phyloP scores from a whole-genome alignment of 1,284 basidiomycete species.

The Puccinia polysora region DNA sequence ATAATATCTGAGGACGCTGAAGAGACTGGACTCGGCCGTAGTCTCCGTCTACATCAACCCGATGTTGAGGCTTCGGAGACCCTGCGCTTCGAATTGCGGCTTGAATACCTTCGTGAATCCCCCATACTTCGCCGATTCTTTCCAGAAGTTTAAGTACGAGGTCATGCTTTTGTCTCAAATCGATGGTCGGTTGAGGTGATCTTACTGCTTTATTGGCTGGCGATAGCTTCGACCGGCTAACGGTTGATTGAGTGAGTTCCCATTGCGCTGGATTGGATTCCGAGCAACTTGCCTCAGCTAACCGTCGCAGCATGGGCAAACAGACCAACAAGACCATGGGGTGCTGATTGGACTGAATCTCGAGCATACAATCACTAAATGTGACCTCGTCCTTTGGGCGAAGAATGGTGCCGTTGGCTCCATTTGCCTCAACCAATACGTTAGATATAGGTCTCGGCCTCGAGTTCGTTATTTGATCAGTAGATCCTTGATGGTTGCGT shows the following conservation, averaged over 20 bases:
- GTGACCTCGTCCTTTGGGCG: neutral
- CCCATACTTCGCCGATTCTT: slow-evolving; percentile 11
- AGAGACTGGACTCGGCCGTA: neutral
- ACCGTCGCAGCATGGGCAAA: slow-evolving; percentile 24
- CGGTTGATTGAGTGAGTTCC: slow-evolving; percentile 1
- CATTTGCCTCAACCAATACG: too few relatives aligned
- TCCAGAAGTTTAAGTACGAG: neutral
- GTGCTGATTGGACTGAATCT: neutral
- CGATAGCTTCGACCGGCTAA: neutral
- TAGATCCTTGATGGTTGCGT: neutral
- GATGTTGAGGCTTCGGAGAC: too few relatives aligned
- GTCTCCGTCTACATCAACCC: neutral
- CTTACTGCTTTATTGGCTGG: neutral
- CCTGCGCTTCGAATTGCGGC: too few relatives aligned
- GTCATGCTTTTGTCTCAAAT: neutral
- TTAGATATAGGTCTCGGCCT: too few relatives aligned
- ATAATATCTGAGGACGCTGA: neutral
- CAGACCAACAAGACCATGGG: neutral
- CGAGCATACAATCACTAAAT: neutral
- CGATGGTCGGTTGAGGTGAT: neutral
- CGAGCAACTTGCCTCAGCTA: neutral
- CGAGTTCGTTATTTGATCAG: too few relatives aligned
- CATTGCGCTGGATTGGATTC: neutral
- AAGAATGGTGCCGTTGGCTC: neutral
- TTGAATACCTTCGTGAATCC: neutral